These are phyloP conservation scores for Pestalotiopsis sp. DNA, from an alignment of 2,329 filamentous ascomycete genomes.

Conservation along the genomic window DNA sequence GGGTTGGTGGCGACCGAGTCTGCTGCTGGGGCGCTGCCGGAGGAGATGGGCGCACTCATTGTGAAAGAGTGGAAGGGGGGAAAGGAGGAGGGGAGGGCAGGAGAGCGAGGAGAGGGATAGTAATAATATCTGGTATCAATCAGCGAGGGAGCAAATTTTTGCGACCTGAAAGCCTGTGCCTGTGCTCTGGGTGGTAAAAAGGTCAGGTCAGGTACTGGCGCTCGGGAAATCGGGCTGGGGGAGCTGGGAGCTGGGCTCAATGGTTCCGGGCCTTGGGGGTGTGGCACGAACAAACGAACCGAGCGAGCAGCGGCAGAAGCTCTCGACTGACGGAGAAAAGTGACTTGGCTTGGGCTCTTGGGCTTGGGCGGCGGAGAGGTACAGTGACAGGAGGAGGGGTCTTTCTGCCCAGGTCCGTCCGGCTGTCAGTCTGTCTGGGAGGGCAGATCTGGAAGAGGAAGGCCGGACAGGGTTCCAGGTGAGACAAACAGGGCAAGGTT, in stretches of 20 bases:
- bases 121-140: conserved; percentile 12
- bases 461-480: conserved; percentile 15
- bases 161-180: neutral
- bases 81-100: conserved; percentile 30
- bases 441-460: conserved; percentile 14
- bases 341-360: neutral
- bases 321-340: neutral
- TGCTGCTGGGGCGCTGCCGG: conserved; percentile 34
- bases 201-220: neutral
- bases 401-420: neutral
- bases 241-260: neutral
- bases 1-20: conserved; percentile 37
- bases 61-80: conserved; percentile 33
- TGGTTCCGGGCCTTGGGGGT: conserved; percentile 3
- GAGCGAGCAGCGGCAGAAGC: neutral
- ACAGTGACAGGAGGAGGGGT: neutral
- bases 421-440: neutral
- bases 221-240: neutral
- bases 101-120: conserved; percentile 12
- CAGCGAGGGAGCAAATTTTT: conserved; percentile 12
- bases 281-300: conserved; percentile 6
- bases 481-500: conserved; percentile 9
- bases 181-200: neutral
- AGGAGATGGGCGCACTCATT: conserved; percentile 37
- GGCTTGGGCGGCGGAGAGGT: neutral